phyloP scores from a whole-genome alignment of 1,284 basidiomycete species.

The Trametes polyzona region DNA sequence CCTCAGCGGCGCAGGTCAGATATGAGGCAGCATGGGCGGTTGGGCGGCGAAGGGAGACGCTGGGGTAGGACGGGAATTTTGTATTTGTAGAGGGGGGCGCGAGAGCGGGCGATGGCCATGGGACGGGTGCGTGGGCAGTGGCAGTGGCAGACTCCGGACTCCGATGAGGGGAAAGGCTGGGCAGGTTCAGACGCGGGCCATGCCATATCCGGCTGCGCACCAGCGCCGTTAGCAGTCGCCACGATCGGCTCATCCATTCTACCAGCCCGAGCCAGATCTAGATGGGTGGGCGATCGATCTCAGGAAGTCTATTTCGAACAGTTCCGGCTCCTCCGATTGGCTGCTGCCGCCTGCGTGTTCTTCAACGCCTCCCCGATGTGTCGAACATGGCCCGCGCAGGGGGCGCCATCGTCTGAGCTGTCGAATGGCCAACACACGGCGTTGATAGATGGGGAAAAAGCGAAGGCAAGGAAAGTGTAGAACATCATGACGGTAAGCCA shows the following conservation, averaged over 20 bases:
- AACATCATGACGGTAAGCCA: too few species aligned
- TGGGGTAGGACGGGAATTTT: background rate
- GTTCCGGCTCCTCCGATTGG: background rate
- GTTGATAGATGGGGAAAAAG: too few species aligned
- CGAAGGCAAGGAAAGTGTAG: too few species aligned
- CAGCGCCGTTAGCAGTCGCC: background rate
- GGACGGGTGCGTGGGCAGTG: background rate
- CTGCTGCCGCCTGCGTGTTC: background rate
- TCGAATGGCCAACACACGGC: too few species aligned
- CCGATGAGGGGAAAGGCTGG: background rate
- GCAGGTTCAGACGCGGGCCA: conserved; percentile 1
- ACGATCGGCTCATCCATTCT: background rate
- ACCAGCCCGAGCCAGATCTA: background rate
- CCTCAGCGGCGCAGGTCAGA: background rate
- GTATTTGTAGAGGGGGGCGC: background rate
- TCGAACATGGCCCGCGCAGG: background rate
- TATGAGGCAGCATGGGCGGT: background rate
- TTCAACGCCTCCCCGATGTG: background rate
- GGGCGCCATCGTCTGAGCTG: too few species aligned
- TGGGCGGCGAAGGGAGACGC: background rate
- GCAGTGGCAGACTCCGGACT: background rate
- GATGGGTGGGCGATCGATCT: conserved; percentile 5
- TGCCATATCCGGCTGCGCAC: conserved; percentile 4
- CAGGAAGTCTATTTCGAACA: conserved; percentile 7
- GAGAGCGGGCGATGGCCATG: background rate